A percentile compares a stretch with the other conserved stretches of the same genome.
Evolutionary conservation across 2,329 filamentous ascomycete species (phyloP).

Genomic region (Fusarium sarcochroum): DNA sequence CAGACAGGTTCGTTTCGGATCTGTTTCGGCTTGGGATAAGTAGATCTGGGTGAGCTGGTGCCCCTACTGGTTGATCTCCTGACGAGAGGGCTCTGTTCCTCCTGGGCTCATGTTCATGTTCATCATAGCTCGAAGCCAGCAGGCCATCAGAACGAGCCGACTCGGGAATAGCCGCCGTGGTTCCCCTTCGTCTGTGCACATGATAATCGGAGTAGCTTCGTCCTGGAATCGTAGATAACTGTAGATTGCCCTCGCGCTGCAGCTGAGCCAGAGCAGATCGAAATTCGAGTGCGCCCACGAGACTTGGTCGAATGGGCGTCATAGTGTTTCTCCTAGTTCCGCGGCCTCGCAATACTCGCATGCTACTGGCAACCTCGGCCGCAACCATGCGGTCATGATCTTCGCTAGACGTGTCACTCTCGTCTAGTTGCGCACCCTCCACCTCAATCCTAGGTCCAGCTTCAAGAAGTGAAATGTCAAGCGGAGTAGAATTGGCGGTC

Average conservation of each 20-base stretch:
- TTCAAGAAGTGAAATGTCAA: conserved; percentile 62
- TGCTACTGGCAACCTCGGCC: conserved; percentile 91
- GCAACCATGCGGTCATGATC: conserved; percentile 74
- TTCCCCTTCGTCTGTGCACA: conserved; percentile 47
- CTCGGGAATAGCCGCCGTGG: conserved; percentile 47
- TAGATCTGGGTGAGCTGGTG: conserved; percentile 36
- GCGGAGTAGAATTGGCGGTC: conserved; percentile 29
- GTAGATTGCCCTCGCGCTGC: conserved; percentile 83
- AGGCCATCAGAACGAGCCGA: conserved; percentile 24
- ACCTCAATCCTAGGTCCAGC: conserved; percentile 64
- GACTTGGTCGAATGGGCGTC: conserved; percentile 89
- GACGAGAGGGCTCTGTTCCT: conserved; percentile 62
- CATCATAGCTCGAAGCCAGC: conserved; percentile 12
- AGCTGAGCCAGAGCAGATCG: conserved; percentile 90
- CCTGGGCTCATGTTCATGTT: conserved; percentile 15
- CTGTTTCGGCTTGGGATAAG: conserved; percentile 37
- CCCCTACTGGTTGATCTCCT: conserved; percentile 54
- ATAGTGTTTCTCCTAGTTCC: conserved; percentile 79
- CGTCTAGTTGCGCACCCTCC: conserved; percentile 57
- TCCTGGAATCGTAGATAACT: conserved; percentile 76
- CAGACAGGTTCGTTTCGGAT: conserved; percentile 37
- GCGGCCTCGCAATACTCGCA: conserved; percentile 84
- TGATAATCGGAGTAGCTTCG: conserved; percentile 65
- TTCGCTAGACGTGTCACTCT: conserved; percentile 65
- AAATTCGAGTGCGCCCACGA: conserved; percentile 95